Evolutionary conservation across 108 stramenopile species (phyloP), one percentile per base, ranked within the genome.

Genomic region (Cyclostephanos invisitatus): DNA sequence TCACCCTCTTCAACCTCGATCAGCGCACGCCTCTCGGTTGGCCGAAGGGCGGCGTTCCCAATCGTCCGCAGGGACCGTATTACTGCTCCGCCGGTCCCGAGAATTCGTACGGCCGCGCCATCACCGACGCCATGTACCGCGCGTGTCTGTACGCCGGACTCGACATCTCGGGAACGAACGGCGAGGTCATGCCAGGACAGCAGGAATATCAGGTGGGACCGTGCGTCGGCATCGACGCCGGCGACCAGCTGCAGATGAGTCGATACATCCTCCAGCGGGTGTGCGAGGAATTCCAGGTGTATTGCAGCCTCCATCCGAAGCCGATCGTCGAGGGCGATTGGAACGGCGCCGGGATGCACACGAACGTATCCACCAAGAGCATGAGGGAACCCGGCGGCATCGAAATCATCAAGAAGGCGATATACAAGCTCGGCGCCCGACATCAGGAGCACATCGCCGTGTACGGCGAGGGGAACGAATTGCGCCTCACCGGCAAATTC

Each of bases 281-380:
- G 27, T 97, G 97, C 82, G 98, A 98, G 80, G 96, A 97, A 69
- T 97, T 97, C 80, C 96, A 97, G 62, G 96, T 98, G 27, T 92
- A 91, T 85, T 96, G 95, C 68, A 94, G 94, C 37, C 85, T 98
- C 58, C 96, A 97, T 89, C 97, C 97, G 79, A 98, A 99, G 85
- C 98, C 97, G 47, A 99, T 98, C 80, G 84, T 86, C 17, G 89
- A 96, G 53, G 98, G 98, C 21, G 97, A 99, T 82, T 99, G 98
- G 98, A 99, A 99, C 82, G 98, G 98, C 12, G 97, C 98, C 11
- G 98, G 98, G 48, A 93, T 94, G 91, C 97, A 97, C 88, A 97
- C 96, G 63, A 99, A 99, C 84, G 96, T 97, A 58, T 97, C 96
- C 58, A 99, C 97, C 57, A 95, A 97, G 84, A 49, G 67, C 20